Evolutionary conservation across 192 early-diverging fungal species (phyloP), one percentile per base, ranked within the genome.

Genomic region (Piromyces finnis): DNA sequence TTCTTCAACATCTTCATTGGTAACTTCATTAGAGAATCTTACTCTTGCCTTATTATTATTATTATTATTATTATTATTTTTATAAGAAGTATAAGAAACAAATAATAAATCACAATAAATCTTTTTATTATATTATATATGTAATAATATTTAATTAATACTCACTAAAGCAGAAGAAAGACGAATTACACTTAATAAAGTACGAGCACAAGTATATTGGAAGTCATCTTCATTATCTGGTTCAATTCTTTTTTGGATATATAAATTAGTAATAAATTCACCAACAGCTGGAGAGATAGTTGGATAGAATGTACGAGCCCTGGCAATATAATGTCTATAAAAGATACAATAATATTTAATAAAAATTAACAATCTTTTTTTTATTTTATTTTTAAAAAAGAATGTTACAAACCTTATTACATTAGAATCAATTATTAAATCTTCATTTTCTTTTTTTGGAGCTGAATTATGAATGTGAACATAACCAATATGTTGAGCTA

Each of bases 401-500:
- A n/a, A n/a, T n/a, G n/a, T n/a, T 15, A 30, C 37, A 77, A 87
- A 92, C 90, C 91, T 88, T 81, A 97, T 94, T 81, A 95, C 86
- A 41, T 89, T 85, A 29, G 92, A 82, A 77, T 94, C 94, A 30
- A 98, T 85, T 2, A 89, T 87, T 30, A 87, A 87, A 77, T 83
- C 78, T 11, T 79, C 84, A 35, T 81, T 83, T 15, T 90, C 91
- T 80, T 88, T 81, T 30, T 82, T 81, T 14, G 95, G 94, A 85
- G 96, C 95, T 77, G 79, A 80, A 78, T 92, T 91, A 85, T 94
- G 89, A 77, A 91, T 91, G 83, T 99, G 97, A 18, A 99, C 97
- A 83, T 94, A 92, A n/a, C 95, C 92, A 32, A 97, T 92, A 86
- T 97, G 95, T 79, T 92, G 86, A 2, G 95, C 95, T n/a, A 96